Evolutionary conservation across 2,329 filamentous ascomycete genomes (phyloP).

Genomic region (Dendryphion nanum): DNA sequence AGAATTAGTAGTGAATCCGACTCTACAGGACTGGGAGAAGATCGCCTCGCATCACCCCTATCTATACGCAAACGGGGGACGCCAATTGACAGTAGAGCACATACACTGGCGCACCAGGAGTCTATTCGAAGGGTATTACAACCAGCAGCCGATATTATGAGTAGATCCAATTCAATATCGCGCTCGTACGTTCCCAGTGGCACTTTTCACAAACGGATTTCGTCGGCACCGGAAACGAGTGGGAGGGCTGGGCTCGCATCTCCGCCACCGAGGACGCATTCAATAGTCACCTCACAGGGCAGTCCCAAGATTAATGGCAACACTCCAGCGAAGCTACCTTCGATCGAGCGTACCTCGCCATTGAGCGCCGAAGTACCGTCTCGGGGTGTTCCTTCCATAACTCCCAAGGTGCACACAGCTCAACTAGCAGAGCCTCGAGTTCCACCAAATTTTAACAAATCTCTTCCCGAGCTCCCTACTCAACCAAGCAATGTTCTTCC

Average conservation of each 20-base stretch:
- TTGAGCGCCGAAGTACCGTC: too few species aligned
- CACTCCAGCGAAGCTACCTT: slow-evolving; percentile 8
- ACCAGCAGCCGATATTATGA: slow-evolving; percentile 34
- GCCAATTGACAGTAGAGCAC: slow-evolving; percentile 22
- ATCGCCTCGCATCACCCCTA: slow-evolving; percentile 28
- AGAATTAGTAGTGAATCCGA: slow-evolving; percentile 31
- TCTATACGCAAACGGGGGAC: slow-evolving; percentile 25
- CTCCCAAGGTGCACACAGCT: slow-evolving; percentile 1
- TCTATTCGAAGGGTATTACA: slow-evolving; percentile 31
- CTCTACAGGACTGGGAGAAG: slow-evolving; percentile 17
- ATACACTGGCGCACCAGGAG: slow-evolving; percentile 31
- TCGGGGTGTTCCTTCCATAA: too few species aligned
- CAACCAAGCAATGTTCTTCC: slow-evolving; percentile 6
- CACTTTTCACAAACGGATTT: slow-evolving; percentile 29
- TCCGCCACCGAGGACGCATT: slow-evolving; percentile 15
- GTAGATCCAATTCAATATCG: slow-evolving; percentile 24
- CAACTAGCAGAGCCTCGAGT: not conserved
- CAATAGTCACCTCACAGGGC: slow-evolving; percentile 20
- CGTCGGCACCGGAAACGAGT: slow-evolving; percentile 31
- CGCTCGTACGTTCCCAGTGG: slow-evolving; percentile 11
- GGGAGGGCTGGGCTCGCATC: slow-evolving; percentile 7
- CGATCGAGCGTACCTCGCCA: slow-evolving; percentile 14
- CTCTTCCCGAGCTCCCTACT: slow-evolving; percentile 17
- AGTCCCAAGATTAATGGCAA: slow-evolving; percentile 16
- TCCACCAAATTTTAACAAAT: slow-evolving; percentile 19